Percentiles rank a stretch among this genome's conserved stretches.
Conservation (phyloP, 805 yeast genomes). For the Sungouiozyma ichnusensis region DNA sequence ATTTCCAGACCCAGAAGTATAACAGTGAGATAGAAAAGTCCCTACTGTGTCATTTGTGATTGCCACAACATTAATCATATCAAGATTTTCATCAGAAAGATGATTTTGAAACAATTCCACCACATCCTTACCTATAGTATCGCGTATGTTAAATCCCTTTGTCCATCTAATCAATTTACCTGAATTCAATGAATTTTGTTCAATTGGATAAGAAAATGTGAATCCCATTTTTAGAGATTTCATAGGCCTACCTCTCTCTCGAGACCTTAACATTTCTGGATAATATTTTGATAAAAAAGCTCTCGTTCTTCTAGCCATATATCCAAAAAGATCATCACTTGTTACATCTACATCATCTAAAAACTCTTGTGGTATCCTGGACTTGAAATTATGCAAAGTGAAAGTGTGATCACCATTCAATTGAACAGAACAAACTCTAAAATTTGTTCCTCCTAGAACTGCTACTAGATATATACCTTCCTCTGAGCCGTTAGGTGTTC, state of each 20-base stretch:
- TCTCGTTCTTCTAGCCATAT: conserved; percentile 60
- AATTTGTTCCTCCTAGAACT: conserved; percentile 93
- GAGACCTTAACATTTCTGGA: conserved; percentile 30
- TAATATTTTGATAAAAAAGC: conserved; percentile 62
- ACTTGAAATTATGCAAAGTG: conserved; percentile 62
- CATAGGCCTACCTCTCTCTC: conserved; percentile 8
- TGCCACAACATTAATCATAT: conserved; percentile 64
- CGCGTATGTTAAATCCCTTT: conserved; percentile 82
- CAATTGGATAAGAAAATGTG: conserved; percentile 89
- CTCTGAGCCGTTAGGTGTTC: conserved; percentile 78
- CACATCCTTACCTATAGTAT: conserved; percentile 77
- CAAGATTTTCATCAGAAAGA: conserved; percentile 46
- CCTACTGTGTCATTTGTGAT: conserved; percentile 95
- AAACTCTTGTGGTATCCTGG: conserved; percentile 66
- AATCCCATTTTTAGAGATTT: conserved; percentile 64
- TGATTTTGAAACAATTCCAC: conserved; percentile 62
- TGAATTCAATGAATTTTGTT: conserved; percentile 66
- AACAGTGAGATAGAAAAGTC: conserved; percentile 79
- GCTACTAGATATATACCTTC: conserved; percentile 79
- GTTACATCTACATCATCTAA: conserved; percentile 46
- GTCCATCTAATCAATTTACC: conserved; percentile 93
- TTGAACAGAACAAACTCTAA: conserved; percentile 82
- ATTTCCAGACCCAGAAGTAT: conserved; percentile 42
- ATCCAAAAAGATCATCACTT: conserved; percentile 58
- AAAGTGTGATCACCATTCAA: conserved; percentile 75